Percentiles rank a stretch among this genome's conserved stretches.
Evolutionary conservation across 2,329 filamentous ascomycete genomes (phyloP).

Genomic region (Monilinia vaccinii-corymbosi): DNA sequence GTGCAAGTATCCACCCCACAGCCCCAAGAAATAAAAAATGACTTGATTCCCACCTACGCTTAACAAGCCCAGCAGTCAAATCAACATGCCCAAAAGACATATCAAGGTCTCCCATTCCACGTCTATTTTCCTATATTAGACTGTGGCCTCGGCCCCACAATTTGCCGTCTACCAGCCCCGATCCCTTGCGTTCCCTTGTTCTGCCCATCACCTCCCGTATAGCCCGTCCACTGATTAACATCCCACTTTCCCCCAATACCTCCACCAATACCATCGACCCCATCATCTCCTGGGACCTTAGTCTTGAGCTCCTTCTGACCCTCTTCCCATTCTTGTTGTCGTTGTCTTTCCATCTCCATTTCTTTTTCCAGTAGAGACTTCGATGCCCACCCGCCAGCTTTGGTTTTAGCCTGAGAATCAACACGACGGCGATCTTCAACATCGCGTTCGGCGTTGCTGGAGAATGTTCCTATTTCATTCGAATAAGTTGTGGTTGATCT

Average conservation of each 20-base stretch:
- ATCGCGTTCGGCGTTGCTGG: slow-evolving; percentile 37
- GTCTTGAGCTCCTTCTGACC: slow-evolving; percentile 52
- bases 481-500: slow-evolving; percentile 33
- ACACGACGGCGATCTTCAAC: slow-evolving; percentile 40
- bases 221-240: slow-evolving; percentile 47
- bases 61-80: background rate
- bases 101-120: background rate
- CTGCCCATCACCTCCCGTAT: slow-evolving; percentile 65
- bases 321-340: slow-evolving; percentile 62
- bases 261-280: slow-evolving; percentile 54
- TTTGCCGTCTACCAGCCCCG: slow-evolving; percentile 63
- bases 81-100: background rate
- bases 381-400: slow-evolving; percentile 42
- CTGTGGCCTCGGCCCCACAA: slow-evolving; percentile 67
- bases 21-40: background rate
- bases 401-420: slow-evolving; percentile 41
- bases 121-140: slow-evolving; percentile 7
- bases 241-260: slow-evolving; percentile 65
- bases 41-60: background rate
- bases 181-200: slow-evolving; percentile 58
- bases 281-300: slow-evolving; percentile 38
- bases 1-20: background rate
- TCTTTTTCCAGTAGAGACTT: slow-evolving; percentile 49
- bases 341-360: slow-evolving; percentile 50
- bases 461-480: slow-evolving; percentile 32